phyloP scores from a whole-genome alignment of 1,139 yeast species.

The Hyphopichia wangnamkhiaoensis region DNA sequence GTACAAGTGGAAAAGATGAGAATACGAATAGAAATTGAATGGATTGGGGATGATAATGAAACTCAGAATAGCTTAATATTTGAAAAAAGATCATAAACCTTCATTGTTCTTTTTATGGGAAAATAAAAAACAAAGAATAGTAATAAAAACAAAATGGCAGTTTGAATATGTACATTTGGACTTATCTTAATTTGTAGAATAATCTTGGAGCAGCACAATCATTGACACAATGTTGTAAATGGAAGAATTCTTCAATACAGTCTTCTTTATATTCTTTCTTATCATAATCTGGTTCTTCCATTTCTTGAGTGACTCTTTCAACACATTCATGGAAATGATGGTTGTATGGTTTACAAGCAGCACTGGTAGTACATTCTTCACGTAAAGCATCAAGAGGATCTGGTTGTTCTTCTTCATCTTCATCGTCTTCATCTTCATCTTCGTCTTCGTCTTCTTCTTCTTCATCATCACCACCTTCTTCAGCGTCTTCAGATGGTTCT shows the following conservation, averaged over 20 bases:
- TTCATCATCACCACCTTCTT: slow-evolving; percentile 51
- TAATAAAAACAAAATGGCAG: background rate
- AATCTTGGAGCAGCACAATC: slow-evolving; percentile 92
- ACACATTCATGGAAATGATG: slow-evolving; percentile 95
- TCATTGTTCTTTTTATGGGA: background rate
- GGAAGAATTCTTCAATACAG: slow-evolving; percentile 98
- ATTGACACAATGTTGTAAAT: slow-evolving; percentile 89
- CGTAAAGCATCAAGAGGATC: slow-evolving; percentile 71
- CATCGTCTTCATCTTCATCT: slow-evolving; percentile 74
- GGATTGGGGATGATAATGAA: background rate
- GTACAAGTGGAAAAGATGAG: too few species aligned
- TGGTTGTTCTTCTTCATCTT: slow-evolving; percentile 70
- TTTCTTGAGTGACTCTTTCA: slow-evolving; percentile 88
- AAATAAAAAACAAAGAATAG: background rate
- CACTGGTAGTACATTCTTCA: slow-evolving; percentile 67
- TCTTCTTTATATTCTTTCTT: slow-evolving; percentile 87
- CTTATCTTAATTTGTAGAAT: slow-evolving; percentile 80
- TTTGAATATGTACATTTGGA: slow-evolving; percentile 7
- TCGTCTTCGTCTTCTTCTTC: slow-evolving; percentile 68
- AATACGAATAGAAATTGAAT: background rate
- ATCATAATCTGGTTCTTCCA: slow-evolving; percentile 80
- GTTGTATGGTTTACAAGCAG: slow-evolving; percentile 69
- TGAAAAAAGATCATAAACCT: too few species aligned
- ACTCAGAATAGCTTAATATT: background rate
- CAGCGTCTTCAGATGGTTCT: slow-evolving; percentile 41